phyloP scores from a whole-genome alignment of 768 basidiomycete species.

The Basidioascus undulatus region DNA sequence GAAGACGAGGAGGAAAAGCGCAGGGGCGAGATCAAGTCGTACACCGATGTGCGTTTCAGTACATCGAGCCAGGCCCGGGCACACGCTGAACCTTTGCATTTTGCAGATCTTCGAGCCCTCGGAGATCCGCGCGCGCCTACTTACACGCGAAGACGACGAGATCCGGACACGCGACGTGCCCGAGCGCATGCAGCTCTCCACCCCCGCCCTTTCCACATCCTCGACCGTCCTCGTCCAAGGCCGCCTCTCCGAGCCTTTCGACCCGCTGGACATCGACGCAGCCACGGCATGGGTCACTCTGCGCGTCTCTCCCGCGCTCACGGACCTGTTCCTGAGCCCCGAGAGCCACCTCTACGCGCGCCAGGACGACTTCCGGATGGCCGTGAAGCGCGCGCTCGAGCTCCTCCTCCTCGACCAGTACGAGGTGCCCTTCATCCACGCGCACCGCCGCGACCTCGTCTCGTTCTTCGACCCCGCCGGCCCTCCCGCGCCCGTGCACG shows the following conservation, averaged over 20 bases:
- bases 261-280: background rate
- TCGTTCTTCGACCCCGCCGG: slow-evolving; percentile 42
- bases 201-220: slow-evolving; percentile 49
- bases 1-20: slow-evolving; percentile 41
- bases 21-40: slow-evolving; percentile 47
- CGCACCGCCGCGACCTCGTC: slow-evolving; percentile 76
- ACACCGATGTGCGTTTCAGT: slow-evolving; percentile 43
- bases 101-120: slow-evolving; percentile 86
- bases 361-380: slow-evolving; percentile 24
- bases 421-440: slow-evolving; percentile 89
- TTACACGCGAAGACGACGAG: slow-evolving; percentile 81
- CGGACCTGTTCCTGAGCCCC: slow-evolving; percentile 13
- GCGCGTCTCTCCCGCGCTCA: slow-evolving; percentile 14
- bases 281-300: background rate
- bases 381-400: slow-evolving; percentile 52
- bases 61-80: slow-evolving; percentile 9
- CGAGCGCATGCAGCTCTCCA: slow-evolving; percentile 47
- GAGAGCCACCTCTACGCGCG: slow-evolving; percentile 36
- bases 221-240: slow-evolving; percentile 33
- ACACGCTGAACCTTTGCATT: background rate
- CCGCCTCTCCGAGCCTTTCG: background rate
- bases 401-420: slow-evolving; percentile 68
- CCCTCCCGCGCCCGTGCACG: slow-evolving; percentile 23
- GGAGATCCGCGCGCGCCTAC: slow-evolving; percentile 65
- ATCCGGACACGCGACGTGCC: slow-evolving; percentile 78